These are phyloP conservation scores for Amanita pseudoporphyria DNA, from an alignment of 768 basidiomycete species.

Conservation along the genomic window DNA sequence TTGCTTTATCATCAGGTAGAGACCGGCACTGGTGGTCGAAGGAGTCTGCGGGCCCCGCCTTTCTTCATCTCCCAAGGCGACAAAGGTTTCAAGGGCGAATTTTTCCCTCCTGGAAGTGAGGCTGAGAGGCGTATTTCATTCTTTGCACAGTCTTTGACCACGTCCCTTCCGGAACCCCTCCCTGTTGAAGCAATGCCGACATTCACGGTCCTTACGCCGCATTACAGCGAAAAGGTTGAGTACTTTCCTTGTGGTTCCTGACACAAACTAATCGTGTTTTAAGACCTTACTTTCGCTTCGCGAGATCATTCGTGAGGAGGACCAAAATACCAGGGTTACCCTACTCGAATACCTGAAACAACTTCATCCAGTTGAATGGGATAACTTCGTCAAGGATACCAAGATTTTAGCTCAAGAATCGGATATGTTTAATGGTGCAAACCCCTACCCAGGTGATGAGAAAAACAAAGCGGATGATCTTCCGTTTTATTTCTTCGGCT, in stretches of 20 bases:
- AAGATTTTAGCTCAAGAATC: slow-evolving; percentile 98
- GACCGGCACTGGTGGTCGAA: slow-evolving; percentile 64
- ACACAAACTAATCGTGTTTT: slow-evolving; percentile 8
- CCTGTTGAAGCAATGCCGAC: slow-evolving; percentile 99
- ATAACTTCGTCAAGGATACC: slow-evolving; percentile 99
- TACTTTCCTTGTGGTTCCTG: neutral
- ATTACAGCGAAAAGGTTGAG: slow-evolving; percentile 93
- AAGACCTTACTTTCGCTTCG: slow-evolving; percentile 91
- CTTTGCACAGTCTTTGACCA: slow-evolving; percentile 96
- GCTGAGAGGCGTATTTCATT: slow-evolving; percentile 97
- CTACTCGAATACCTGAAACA: slow-evolving; percentile 98
- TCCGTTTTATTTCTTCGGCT: slow-evolving; percentile 97
- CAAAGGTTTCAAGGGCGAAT: slow-evolving; percentile 69
- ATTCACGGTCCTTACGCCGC: slow-evolving; percentile 96
- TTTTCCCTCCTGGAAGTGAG: slow-evolving; percentile 92
- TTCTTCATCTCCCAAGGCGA: slow-evolving; percentile 98
- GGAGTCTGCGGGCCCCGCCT: slow-evolving; percentile 88
- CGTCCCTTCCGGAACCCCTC: slow-evolving; percentile 85
- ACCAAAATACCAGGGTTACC: slow-evolving; percentile 94
- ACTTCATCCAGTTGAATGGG: slow-evolving; percentile 96
- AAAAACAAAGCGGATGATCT: slow-evolving; percentile 89
- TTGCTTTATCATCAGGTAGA: slow-evolving; percentile 96
- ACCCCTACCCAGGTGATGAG: slow-evolving; percentile 63
- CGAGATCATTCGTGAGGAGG: slow-evolving; percentile 98
- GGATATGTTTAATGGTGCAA: slow-evolving; percentile 69